A percentile compares a stretch with the other conserved stretches of the same genome.
Evolutionary conservation across 2,329 filamentous ascomycete species (phyloP).

Genomic region (Grosmannia serpens): DNA sequence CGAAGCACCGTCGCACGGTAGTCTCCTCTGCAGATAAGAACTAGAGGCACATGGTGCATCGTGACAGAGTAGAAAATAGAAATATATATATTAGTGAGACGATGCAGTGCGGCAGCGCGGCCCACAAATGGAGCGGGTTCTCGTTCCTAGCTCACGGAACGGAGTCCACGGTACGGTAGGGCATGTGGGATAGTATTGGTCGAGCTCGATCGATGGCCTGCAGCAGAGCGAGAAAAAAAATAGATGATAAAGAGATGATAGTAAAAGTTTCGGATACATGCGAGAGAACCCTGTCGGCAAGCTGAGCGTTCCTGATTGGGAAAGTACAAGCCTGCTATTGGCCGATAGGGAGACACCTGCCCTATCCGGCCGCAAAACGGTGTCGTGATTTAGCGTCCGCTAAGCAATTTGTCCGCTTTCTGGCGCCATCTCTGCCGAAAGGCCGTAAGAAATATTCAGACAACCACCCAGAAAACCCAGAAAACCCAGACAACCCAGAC

Average conservation of each 20-base stretch:
- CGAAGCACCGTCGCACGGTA: no score
- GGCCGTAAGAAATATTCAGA: not conserved
- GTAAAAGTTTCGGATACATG: not conserved
- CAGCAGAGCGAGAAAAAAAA: not conserved
- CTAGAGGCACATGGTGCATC: no score
- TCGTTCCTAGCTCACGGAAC: no score
- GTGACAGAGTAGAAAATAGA: no score
- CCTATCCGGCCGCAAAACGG: not conserved
- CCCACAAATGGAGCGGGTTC: no score
- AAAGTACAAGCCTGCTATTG: not conserved
- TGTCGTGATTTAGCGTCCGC: not conserved
- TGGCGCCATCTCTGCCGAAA: not conserved
- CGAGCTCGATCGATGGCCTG: not conserved
- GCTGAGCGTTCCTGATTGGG: not conserved
- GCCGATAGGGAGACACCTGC: not conserved
- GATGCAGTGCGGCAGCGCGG: no score
- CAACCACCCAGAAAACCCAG: not conserved
- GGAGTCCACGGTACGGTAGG: no score
- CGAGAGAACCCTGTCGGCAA: not conserved
- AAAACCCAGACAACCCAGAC: not conserved
- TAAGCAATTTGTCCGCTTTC: not conserved
- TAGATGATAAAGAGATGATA: not conserved
- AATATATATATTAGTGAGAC: no score
- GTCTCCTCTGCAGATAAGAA: no score
- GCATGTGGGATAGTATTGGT: not conserved